These are phyloP conservation scores for Phytophthora foliorum DNA, from an alignment of 352 stramenopile species.

Conservation along the genomic window DNA sequence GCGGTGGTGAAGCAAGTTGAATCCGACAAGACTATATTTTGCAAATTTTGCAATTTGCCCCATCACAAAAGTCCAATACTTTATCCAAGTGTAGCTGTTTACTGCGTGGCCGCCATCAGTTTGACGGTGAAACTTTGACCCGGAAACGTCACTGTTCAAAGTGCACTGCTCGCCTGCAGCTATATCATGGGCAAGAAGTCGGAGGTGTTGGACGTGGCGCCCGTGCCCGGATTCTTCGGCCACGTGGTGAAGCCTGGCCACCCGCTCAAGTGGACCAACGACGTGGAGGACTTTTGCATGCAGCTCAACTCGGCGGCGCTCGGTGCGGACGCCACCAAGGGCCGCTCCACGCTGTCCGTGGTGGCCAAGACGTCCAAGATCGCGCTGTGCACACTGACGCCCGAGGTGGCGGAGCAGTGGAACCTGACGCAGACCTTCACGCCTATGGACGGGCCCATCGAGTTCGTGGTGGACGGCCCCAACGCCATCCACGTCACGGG, in stretches of 20 bases:
- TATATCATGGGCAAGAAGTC: slow-evolving; percentile 39
- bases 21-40: no score
- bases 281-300: slow-evolving; percentile 80
- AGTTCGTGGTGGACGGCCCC: slow-evolving; percentile 73
- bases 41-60: no score
- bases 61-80: no score
- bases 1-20: no score
- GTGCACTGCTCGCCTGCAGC: neutral
- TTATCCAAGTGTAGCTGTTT: no score
- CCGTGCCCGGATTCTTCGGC: slow-evolving; percentile 85
- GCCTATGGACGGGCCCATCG: slow-evolving; percentile 74
- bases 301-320: slow-evolving; percentile 84
- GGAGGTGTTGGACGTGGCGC: slow-evolving; percentile 47
- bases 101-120: slow-evolving; percentile 5
- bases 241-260: slow-evolving; percentile 73
- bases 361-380: slow-evolving; percentile 76
- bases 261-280: slow-evolving; percentile 74
- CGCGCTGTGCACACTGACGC: slow-evolving; percentile 78
- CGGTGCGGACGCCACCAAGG: slow-evolving; percentile 52
- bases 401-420: slow-evolving; percentile 73
- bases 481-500: slow-evolving; percentile 87
- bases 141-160: slow-evolving; percentile 7
- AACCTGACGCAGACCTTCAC: slow-evolving; percentile 85
- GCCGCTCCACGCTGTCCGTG: slow-evolving; percentile 83
- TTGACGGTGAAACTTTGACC: neutral